These are phyloP conservation scores for Chaetomium fimeti DNA, from an alignment of 495 filamentous ascomycete species.

Conservation along the genomic window DNA sequence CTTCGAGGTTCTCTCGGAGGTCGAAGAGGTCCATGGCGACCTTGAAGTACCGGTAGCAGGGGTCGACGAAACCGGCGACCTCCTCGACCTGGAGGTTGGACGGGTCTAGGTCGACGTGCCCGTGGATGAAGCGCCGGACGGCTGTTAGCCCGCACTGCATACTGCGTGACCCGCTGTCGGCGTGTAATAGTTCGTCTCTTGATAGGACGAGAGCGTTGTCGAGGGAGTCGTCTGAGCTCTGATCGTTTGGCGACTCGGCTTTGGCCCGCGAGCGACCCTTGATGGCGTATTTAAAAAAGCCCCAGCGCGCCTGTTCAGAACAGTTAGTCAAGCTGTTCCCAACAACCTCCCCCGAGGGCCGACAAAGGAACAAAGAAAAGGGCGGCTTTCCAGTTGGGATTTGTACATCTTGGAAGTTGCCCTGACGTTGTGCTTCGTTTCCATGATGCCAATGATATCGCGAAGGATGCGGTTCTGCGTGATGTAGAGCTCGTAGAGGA, in stretches of 20 bases:
- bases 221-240: slow-evolving; percentile 11
- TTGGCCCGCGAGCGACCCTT: slow-evolving; percentile 27
- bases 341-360: neutral
- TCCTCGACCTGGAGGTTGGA: slow-evolving; percentile 26
- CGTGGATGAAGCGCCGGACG: slow-evolving; percentile 31
- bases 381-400: slow-evolving; percentile 29
- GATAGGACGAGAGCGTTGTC: slow-evolving; percentile 16
- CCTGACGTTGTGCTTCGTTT: slow-evolving; percentile 29
- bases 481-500: slow-evolving; percentile 38
- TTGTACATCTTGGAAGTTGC: slow-evolving; percentile 43
- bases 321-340: neutral
- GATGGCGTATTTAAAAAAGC: slow-evolving; percentile 37
- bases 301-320: slow-evolving; percentile 26
- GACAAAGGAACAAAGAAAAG: neutral
- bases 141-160: slow-evolving; percentile 30
- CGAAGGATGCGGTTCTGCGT: slow-evolving; percentile 35
- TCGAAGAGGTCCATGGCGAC: slow-evolving; percentile 35
- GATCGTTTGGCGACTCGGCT: slow-evolving; percentile 12
- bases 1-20: slow-evolving; percentile 28
- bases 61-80: slow-evolving; percentile 30
- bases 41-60: slow-evolving; percentile 36
- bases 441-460: slow-evolving; percentile 37
- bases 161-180: slow-evolving; percentile 21
- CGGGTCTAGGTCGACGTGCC: slow-evolving; percentile 28
- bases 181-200: slow-evolving; percentile 22